These are phyloP conservation scores for Colletotrichum graminicola DNA, from an alignment of 2,329 filamentous ascomycete species.

Conservation along the genomic window DNA sequence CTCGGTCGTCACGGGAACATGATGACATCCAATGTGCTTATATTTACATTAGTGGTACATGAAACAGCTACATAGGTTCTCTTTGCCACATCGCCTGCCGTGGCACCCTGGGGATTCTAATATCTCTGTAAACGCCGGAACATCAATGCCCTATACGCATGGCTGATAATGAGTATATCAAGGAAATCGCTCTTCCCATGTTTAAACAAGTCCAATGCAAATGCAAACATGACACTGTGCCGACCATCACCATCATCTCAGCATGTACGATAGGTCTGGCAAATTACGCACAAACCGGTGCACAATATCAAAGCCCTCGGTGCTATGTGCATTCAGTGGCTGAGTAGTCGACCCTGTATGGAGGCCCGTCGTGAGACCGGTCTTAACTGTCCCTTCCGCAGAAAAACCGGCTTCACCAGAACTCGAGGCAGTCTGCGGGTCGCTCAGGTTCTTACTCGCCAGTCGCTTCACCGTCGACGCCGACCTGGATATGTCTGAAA, in stretches of 20 bases:
- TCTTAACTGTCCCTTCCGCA: constrained; percentile 14
- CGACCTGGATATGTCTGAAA: constrained; percentile 18
- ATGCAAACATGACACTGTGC: neutral
- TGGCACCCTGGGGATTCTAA: constrained; percentile 3
- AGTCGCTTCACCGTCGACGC: constrained; percentile 31
- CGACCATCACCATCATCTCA: constrained; percentile 48
- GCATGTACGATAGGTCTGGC: constrained; percentile 62
- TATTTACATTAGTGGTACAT: neutral
- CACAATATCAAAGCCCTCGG: constrained; percentile 51
- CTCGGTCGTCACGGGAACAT: neutral
- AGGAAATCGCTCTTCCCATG: constrained; percentile 8
- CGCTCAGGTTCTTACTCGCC: constrained; percentile 6
- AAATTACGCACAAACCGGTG: constrained; percentile 53
- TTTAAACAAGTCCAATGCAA: neutral
- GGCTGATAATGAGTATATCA: constrained; percentile 9
- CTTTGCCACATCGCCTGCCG: neutral
- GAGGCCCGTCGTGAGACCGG: constrained; percentile 23
- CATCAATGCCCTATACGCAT: constrained; percentile 19
- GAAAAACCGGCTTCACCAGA: constrained; percentile 27
- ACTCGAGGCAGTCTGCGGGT: constrained; percentile 25
- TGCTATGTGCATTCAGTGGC: constrained; percentile 3
- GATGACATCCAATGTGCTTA: neutral
- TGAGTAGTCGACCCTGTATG: constrained; percentile 16
- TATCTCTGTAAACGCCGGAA: constrained; percentile 27
- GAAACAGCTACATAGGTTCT: neutral